Percentiles rank a stretch among this genome's conserved stretches.
Conservation (phyloP, 2,329 filamentous ascomycete species). For the Neofusicoccum cordaticola region DNA sequence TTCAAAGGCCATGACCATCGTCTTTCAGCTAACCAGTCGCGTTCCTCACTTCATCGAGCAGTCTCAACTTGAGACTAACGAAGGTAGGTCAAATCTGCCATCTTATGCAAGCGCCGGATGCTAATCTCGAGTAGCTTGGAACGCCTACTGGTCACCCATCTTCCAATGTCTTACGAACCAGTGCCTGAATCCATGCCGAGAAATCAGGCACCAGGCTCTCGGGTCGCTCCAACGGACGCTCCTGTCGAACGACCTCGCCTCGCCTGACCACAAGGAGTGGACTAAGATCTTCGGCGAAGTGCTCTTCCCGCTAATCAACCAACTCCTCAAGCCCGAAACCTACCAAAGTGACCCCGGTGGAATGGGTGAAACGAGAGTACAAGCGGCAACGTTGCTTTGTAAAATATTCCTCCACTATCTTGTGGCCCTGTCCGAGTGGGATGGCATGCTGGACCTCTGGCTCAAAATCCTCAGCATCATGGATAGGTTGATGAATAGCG, state of each 20-base stretch:
- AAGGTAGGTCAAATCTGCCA: constrained; percentile 56
- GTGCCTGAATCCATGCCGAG: constrained; percentile 90
- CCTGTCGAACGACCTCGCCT: constrained; percentile 78
- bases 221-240: constrained; percentile 81
- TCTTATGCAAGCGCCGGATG: background rate
- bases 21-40: constrained; percentile 76
- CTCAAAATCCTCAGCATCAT: constrained; percentile 88
- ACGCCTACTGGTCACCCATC: constrained; percentile 94
- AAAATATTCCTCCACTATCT: constrained; percentile 96
- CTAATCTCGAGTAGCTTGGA: constrained; percentile 66
- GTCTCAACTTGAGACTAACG: constrained; percentile 82
- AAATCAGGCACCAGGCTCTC: constrained; percentile 86
- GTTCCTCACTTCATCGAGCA: constrained; percentile 87
- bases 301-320: constrained; percentile 83
- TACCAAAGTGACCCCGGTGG: constrained; percentile 87
- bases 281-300: constrained; percentile 92
- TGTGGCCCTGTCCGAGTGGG: constrained; percentile 77
- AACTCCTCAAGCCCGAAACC: constrained; percentile 88
- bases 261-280: constrained; percentile 86
- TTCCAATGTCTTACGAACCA: constrained; percentile 85
- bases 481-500: constrained; percentile 93
- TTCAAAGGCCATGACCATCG: constrained; percentile 74
- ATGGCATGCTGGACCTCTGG: constrained; percentile 90
- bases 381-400: constrained; percentile 85
- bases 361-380: constrained; percentile 93